Conservation (phyloP, 1,139 yeast species). For the Candida pseudocylindracea region DNA sequence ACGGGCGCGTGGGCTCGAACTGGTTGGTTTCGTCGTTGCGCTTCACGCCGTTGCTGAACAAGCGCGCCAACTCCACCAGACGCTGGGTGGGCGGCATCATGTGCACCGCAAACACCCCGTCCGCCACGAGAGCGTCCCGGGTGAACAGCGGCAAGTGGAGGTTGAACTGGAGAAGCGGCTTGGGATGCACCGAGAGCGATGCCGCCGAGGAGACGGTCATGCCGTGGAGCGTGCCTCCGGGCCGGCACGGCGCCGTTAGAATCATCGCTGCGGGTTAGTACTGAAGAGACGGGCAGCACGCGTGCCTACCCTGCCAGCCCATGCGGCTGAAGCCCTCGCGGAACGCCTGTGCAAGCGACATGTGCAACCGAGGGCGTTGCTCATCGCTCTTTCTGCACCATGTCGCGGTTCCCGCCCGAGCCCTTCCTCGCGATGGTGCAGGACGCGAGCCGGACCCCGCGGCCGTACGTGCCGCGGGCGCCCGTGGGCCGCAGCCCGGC, state of each 20-base stretch:
- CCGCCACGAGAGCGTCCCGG: slow-evolving; percentile 33
- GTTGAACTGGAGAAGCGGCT: slow-evolving; percentile 59
- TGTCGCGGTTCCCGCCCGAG: too few species aligned
- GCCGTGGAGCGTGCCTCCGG: slow-evolving; percentile 23
- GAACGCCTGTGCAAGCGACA: slow-evolving; percentile 3
- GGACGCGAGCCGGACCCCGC: too few species aligned
- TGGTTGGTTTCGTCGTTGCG: slow-evolving; percentile 15
- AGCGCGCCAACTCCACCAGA: slow-evolving; percentile 30
- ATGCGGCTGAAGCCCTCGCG: slow-evolving; percentile 16
- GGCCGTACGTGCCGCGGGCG: too few species aligned
- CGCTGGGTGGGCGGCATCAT: slow-evolving; percentile 33
- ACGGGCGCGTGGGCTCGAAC: slow-evolving; percentile 29
- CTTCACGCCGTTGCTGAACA: slow-evolving; percentile 38
- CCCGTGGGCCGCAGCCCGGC: too few species aligned
- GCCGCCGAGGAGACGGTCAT: slow-evolving; percentile 68
- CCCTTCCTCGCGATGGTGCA: too few species aligned
- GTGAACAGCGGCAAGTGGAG: slow-evolving; percentile 70
- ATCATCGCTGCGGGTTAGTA: slow-evolving; percentile 11
- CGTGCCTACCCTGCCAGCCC: slow-evolving; percentile 11
- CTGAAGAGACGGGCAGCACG: too few species aligned
- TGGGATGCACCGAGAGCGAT: slow-evolving; percentile 53
- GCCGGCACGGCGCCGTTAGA: slow-evolving; percentile 10
- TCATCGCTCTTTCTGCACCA: too few species aligned
- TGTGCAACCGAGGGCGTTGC: too few species aligned
- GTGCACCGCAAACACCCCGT: slow-evolving; percentile 47